Percentiles rank a stretch among this genome's conserved stretches.
phyloP scores from a whole-genome alignment of 2,329 filamentous ascomycete genomes.

The Pseudocercospora musae region DNA sequence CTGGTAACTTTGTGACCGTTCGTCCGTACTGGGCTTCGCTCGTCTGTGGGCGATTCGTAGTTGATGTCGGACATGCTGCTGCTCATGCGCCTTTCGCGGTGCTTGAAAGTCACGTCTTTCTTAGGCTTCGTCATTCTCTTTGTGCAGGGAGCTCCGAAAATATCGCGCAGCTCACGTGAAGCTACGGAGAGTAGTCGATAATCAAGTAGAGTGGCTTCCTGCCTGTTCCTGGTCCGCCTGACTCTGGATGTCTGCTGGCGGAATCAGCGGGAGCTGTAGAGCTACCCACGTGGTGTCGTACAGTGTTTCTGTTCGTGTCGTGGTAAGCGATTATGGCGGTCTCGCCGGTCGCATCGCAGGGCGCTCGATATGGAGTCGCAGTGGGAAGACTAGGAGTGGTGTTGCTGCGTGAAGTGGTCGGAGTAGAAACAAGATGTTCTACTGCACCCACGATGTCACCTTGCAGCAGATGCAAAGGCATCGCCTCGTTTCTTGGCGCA shows the following conservation, averaged over 20 bases:
- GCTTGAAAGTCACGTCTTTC: constrained; percentile 60
- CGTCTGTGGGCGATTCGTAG: constrained; percentile 29
- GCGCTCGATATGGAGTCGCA: neutral
- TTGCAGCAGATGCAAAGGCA: neutral
- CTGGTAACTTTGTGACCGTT: constrained; percentile 54
- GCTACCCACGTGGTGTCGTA: neutral
- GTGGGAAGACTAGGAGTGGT: neutral
- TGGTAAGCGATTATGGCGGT: neutral
- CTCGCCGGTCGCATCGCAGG: neutral
- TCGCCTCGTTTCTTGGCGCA: neutral
- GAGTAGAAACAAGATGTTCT: neutral
- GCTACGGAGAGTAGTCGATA: neutral
- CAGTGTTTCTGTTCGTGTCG: neutral
- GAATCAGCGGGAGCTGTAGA: neutral
- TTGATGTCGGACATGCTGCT: constrained; percentile 59
- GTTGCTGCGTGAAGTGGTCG: neutral
- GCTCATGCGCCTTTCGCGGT: constrained; percentile 54
- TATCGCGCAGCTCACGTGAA: neutral
- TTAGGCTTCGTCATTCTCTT: constrained; percentile 50
- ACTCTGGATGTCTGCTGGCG: neutral
- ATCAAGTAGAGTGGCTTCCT: neutral
- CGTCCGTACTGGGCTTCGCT: constrained; percentile 25
- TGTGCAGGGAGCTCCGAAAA: neutral
- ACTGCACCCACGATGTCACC: neutral
- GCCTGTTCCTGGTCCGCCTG: neutral